Evolutionary conservation across 2,329 filamentous ascomycete genomes (phyloP), one percentile per base, ranked within the genome.

Genomic region (Talaromyces sp.): DNA sequence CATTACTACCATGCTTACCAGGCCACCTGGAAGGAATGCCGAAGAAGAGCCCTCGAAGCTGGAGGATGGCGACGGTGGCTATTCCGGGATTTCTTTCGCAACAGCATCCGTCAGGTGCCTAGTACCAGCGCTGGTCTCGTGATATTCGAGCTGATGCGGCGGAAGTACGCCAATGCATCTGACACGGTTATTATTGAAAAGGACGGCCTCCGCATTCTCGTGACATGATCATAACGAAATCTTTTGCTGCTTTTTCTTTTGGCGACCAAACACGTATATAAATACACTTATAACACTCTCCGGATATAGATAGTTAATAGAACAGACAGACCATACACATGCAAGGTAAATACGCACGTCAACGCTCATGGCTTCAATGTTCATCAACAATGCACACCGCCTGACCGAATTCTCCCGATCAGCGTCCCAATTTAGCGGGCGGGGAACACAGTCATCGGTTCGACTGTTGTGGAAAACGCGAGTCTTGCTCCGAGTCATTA

Each of bases 91-190:
- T 87, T 87, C 67, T 75, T 83, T 66, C 75, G 76, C 67, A 81
- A 74, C 58, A 85, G 84, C 0, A 73, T 87, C 38, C 77, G 82
- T 32, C 85, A 87, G 68, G 82, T 86, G 13, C 86, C 86, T 2
- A 87, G 84, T 65, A 87, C 86, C 2, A 85, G 82, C 64, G 84
- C 85, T 0, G 86, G 84, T 0, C 71, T 88, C 57, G 84, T 88
- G 59, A 85, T 87, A 4, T 88, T 88, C 65, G 86, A 88, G 69
- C 69, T 88, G 35, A 81, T 87, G 43, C 74, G 86, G 56, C 75
- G 85, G 56, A 86, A 85, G 69, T 87, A 87, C 69, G 82, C 81
- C 2, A 80, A 78, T 63, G 68, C 77, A 56, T 75, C 77, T n/a
- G 82, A 84, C 59, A 76, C 75, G 60, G 81, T 80, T 63, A 81